phyloP scores from a whole-genome alignment of 2,329 filamentous ascomycete species.

The Paramyrothecium roridum region DNA sequence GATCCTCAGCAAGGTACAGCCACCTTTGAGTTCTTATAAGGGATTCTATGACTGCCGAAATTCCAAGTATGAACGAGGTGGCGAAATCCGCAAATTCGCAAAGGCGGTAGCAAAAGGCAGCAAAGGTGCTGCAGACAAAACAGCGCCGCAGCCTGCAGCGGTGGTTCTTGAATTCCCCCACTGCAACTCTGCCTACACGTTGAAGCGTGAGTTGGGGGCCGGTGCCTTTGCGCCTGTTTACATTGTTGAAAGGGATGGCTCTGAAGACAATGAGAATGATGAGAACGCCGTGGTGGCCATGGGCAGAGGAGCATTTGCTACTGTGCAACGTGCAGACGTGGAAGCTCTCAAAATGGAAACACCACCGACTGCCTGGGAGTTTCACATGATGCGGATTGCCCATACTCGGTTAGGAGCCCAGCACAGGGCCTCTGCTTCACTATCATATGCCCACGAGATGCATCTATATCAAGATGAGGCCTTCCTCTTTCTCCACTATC shows the following conservation, averaged over 20 bases:
- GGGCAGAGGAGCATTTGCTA: constrained; percentile 60
- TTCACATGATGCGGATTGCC: constrained; percentile 86
- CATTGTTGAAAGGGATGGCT: constrained; percentile 71
- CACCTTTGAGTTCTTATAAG: constrained; percentile 68
- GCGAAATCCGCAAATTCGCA: constrained; percentile 78
- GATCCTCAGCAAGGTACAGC: constrained; percentile 72
- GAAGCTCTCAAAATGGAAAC: constrained; percentile 96
- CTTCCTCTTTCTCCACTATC: constrained; percentile 83
- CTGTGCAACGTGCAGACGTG: constrained; percentile 53
- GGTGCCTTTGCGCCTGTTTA: constrained; percentile 97
- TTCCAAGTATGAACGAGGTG: constrained; percentile 61
- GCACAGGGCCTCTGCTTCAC: constrained; percentile 69
- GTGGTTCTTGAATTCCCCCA: constrained; percentile 68
- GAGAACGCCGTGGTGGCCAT: constrained; percentile 47
- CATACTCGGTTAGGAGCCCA: constrained; percentile 71
- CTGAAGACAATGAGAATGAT: constrained; percentile 40
- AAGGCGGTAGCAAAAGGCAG: constrained; percentile 61
- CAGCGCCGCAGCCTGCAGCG: constrained; percentile 53
- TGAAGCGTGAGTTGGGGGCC: constrained; percentile 84
- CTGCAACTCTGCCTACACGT: constrained; percentile 64
- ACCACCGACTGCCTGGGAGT: constrained; percentile 89
- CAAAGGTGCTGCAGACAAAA: constrained; percentile 58
- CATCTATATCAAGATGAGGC: constrained; percentile 89
- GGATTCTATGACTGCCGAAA: constrained; percentile 75
- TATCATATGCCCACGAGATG: constrained; percentile 83